Conservation (phyloP, 345 rosid genomes). For the Salix exigua region DNA sequence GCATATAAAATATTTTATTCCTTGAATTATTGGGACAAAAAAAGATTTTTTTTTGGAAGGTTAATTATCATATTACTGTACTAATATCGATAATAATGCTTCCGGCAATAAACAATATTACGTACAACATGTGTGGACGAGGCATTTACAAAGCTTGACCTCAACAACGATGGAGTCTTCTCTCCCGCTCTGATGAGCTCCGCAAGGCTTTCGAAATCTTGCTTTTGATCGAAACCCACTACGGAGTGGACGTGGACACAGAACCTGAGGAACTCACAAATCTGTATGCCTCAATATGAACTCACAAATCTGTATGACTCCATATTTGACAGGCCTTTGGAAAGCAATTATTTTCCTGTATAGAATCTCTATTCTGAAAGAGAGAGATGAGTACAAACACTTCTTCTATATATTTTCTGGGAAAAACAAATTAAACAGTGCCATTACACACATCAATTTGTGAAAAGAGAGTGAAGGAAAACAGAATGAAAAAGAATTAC, state of each 20-base stretch:
- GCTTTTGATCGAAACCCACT: slow-evolving; percentile 57
- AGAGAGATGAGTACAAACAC: too few relatives aligned
- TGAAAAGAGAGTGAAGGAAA: too few relatives aligned
- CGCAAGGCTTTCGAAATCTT: slow-evolving; percentile 60
- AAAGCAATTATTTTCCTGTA: too few relatives aligned
- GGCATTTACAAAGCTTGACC: slow-evolving; percentile 41
- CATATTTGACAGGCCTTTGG: slow-evolving; percentile 62
- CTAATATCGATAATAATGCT: too few relatives aligned
- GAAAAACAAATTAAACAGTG: neutral
- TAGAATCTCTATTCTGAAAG: too few relatives aligned
- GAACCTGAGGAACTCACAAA: slow-evolving; percentile 47
- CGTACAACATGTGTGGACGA: slow-evolving; percentile 26
- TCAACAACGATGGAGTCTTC: slow-evolving; percentile 62
- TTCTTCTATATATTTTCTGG: too few relatives aligned
- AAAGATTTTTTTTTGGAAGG: too few relatives aligned
- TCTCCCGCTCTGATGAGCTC: slow-evolving; percentile 48
- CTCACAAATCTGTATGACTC: too few relatives aligned
- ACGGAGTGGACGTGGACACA: slow-evolving; percentile 50
- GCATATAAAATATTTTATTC: too few relatives aligned
- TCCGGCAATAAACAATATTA: too few relatives aligned
- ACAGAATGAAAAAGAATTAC: neutral
- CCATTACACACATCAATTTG: neutral
- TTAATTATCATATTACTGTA: too few relatives aligned
- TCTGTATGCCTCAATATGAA: slow-evolving; percentile 63
- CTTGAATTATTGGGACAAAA: too few relatives aligned